Conservation (phyloP, 805 yeast species). For the Cyberlindnera mycetangii region DNA sequence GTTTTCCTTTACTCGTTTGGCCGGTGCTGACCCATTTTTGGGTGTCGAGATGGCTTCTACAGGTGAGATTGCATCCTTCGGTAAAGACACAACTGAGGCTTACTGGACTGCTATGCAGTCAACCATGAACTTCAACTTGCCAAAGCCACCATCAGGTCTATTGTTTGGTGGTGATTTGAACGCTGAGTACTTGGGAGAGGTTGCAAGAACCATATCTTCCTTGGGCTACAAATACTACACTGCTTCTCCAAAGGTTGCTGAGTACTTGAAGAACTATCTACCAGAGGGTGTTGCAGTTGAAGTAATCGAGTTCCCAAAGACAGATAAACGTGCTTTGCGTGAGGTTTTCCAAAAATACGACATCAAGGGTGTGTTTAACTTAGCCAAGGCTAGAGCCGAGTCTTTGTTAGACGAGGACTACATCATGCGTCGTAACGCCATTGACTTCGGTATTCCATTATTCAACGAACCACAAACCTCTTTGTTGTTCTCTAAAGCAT, state of each 20-base stretch:
- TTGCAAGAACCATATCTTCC: constrained; percentile 64
- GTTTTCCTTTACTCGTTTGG: constrained; percentile 95
- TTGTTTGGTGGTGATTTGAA: constrained; percentile 92
- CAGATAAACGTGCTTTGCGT: constrained; percentile 89
- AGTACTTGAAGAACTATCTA: constrained; percentile 55
- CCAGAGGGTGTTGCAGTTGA: constrained; percentile 38
- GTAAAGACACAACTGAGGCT: constrained; percentile 79
- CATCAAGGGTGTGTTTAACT: constrained; percentile 84
- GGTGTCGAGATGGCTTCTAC: constrained; percentile 99
- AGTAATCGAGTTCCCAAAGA: constrained; percentile 85
- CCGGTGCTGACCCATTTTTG: constrained; percentile 98
- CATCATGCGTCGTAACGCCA: constrained; percentile 98
- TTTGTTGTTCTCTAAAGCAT: constrained; percentile 76
- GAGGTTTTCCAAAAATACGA: constrained; percentile 88
- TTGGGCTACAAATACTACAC: constrained; percentile 82
- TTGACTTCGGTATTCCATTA: constrained; percentile 94
- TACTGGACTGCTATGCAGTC: constrained; percentile 98
- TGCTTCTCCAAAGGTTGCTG: constrained; percentile 69
- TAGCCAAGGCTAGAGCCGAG: constrained; percentile 89
- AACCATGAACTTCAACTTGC: constrained; percentile 95
- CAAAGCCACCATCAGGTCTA: constrained; percentile 85
- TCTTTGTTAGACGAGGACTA: constrained; percentile 83
- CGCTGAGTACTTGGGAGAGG: constrained; percentile 65
- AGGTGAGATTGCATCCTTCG: constrained; percentile 98
- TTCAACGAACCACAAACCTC: constrained; percentile 97